A percentile compares a stretch with the other conserved stretches of the same genome.
Evolutionary conservation across 1,139 yeast species (phyloP).

Genomic region (Kodamaea sp.): DNA sequence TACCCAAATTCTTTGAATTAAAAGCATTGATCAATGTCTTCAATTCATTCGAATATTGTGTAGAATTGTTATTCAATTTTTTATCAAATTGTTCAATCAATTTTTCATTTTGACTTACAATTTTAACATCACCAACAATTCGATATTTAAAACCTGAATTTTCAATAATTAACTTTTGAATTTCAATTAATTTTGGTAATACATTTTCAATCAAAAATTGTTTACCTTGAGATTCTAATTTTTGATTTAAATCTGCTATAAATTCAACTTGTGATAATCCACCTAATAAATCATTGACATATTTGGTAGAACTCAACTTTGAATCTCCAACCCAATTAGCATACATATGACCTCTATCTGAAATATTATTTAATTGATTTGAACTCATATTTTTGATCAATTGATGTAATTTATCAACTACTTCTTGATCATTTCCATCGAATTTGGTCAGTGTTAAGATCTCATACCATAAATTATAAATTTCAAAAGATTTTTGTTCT

Average conservation of each 20-base stretch:
- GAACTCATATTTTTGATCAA: slow-evolving; percentile 73
- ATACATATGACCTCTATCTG: slow-evolving; percentile 85
- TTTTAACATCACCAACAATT: slow-evolving; percentile 53
- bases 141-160: slow-evolving; percentile 45
- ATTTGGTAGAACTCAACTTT: slow-evolving; percentile 55
- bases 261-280: slow-evolving; percentile 79
- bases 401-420: slow-evolving; percentile 67
- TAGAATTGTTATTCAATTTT: slow-evolving; percentile 2
- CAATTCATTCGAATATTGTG: slow-evolving; percentile 1
- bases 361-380: slow-evolving; percentile 72
- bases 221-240: slow-evolving; percentile 50
- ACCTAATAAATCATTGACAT: slow-evolving; percentile 57
- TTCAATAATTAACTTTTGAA: slow-evolving; percentile 45
- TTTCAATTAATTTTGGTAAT: slow-evolving; percentile 59
- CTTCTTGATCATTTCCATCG: slow-evolving; percentile 35
- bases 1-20: slow-evolving; percentile 11
- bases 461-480: slow-evolving; percentile 66
- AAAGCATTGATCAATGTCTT: slow-evolving; percentile 8
- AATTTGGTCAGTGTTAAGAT: slow-evolving; percentile 69
- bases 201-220: slow-evolving; percentile 49
- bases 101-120: slow-evolving; percentile 39
- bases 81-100: slow-evolving; percentile 36
- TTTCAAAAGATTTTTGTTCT: slow-evolving; percentile 55
- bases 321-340: slow-evolving; percentile 72
- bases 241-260: slow-evolving; percentile 54